phyloP scores from a whole-genome alignment of 2,329 filamentous ascomycete genomes.

The Xylaria sp. region DNA sequence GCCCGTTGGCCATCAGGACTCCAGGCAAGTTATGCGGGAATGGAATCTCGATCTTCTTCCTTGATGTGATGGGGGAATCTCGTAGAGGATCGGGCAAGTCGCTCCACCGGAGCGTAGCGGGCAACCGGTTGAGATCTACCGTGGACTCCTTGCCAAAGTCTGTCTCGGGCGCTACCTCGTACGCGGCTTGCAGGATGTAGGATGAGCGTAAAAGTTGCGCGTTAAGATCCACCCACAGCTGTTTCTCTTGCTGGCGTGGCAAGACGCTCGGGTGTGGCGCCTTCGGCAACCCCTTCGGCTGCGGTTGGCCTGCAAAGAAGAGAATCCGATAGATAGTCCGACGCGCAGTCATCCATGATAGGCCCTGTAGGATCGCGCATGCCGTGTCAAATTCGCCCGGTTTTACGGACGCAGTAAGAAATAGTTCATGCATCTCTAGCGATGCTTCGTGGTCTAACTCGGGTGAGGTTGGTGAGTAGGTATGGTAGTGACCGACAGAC shows the following conservation, averaged over 20 bases:
- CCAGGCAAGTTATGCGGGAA: slow-evolving; percentile 60
- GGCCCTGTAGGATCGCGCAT: slow-evolving; percentile 64
- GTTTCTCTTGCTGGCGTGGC: slow-evolving; percentile 22
- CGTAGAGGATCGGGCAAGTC: slow-evolving; percentile 69
- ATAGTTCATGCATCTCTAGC: slow-evolving; percentile 66
- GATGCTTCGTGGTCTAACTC: background rate
- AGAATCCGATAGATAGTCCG: slow-evolving; percentile 62
- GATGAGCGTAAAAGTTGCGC: slow-evolving; percentile 66
- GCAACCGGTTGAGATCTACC: slow-evolving; percentile 55
- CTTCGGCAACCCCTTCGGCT: slow-evolving; percentile 59
- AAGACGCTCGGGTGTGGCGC: slow-evolving; percentile 39
- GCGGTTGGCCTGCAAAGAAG: slow-evolving; percentile 61
- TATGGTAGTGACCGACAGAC: background rate
- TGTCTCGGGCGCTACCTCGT: slow-evolving; percentile 60
- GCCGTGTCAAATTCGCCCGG: slow-evolving; percentile 61
- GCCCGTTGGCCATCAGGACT: slow-evolving; percentile 62
- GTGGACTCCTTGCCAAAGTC: slow-evolving; percentile 56
- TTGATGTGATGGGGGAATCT: slow-evolving; percentile 60
- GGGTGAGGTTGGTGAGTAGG: background rate
- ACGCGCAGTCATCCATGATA: slow-evolving; percentile 66
- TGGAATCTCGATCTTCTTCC: slow-evolving; percentile 67
- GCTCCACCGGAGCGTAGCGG: slow-evolving; percentile 65
- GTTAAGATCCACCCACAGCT: slow-evolving; percentile 64
- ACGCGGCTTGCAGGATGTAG: slow-evolving; percentile 65
- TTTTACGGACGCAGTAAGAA: slow-evolving; percentile 64